Base-by-base conservation (phyloP, 306 rosid species). In the Elaeagnus macrophylla region DNA sequence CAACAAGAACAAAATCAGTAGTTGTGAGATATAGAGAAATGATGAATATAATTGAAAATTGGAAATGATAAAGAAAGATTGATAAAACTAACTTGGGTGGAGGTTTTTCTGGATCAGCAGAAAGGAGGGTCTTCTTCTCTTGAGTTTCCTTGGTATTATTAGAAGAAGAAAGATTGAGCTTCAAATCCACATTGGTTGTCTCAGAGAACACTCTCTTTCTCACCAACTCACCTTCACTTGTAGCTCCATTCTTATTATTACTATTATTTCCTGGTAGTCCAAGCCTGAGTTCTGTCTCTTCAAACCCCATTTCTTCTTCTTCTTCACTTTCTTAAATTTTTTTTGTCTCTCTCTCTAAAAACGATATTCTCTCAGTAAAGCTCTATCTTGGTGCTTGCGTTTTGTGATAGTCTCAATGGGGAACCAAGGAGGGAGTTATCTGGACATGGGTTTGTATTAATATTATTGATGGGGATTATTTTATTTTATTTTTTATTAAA, bases 211-310 rank as follows among this genome's bases (percentile, higher is more conserved):
- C 70, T 66, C 80, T 72, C 72, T 75, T 75, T 60, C 80, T 59
- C 68, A 63, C 48, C 40, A 47, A 20, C 36, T 18, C 54, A 5
- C 35, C 66, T 44, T 52, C 66, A 18, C 20, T 10, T 3, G 35
- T 19, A 6, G 51, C n/a, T 14, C 53, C 47, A 0, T 51, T 25
- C 8, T 64, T 71, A 10, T 64, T 71, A 10, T 50, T 25, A 6
- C 43, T 50, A 35, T 71, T 59, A 42, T 75, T 69, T 11, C 84
- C 91, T 8, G 95, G 95, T 48, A 82, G 13, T 37, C 95, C 95
- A 3, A 86, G 66, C 79, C 85, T 78, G 35, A 86, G 79, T 61
- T 86, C 91, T 9, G 95, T 86, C 74, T 83, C 95, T 67, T 79
- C 86, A 40, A 73, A 78, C 7, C 70, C 76, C 83, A 77, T 70